A percentile compares a stretch with the other conserved stretches of the same genome.
Evolutionary conservation across 305 asterid species (phyloP).

Genomic region (Fraxinus xanthoxyloides): DNA sequence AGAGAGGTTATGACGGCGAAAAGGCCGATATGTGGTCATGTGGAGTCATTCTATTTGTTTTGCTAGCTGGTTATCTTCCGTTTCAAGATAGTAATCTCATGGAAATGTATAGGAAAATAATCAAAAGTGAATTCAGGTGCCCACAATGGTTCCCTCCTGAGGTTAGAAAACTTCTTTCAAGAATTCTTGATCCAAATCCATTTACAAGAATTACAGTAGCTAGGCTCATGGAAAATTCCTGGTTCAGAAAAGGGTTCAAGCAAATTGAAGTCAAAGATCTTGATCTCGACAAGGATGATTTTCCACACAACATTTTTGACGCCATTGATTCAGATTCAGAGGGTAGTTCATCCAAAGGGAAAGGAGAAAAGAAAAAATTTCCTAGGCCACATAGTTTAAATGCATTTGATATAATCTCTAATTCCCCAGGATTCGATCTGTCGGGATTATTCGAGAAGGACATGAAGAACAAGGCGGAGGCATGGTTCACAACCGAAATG

Average conservation of each 20-base stretch:
- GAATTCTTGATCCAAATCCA: conserved; percentile 48
- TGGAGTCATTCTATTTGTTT: conserved; percentile 45
- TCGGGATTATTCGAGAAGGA: conserved; percentile 39
- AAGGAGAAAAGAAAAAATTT: not conserved
- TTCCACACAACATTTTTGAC: conserved; percentile 19
- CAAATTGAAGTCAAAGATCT: not conserved
- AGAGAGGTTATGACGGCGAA: conserved; percentile 47
- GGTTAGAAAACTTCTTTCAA: conserved; percentile 35
- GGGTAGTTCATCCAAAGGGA: not conserved
- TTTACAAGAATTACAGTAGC: conserved; percentile 31
- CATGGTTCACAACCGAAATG: conserved; percentile 35
- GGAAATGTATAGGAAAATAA: conserved; percentile 47
- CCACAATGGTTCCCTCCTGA: conserved; percentile 48
- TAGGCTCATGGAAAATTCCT: conserved; percentile 40
- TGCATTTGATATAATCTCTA: conserved; percentile 52
- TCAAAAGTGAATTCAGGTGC: conserved; percentile 38
- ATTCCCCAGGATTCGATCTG: conserved; percentile 39
- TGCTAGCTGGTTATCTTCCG: conserved; percentile 53
- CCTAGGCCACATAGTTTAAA: conserved; percentile 37
- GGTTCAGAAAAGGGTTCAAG: conserved; percentile 46
- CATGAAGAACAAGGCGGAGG: conserved; percentile 20
- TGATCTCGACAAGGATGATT: conserved; percentile 10
- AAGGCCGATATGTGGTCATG: conserved; percentile 57
- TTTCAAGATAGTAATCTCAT: conserved; percentile 41
- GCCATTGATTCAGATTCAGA: conserved; percentile 6